Evolutionary conservation across 169 alveolate genomes (phyloP).

Genomic region (Plasmodium cynomolgi): DNA sequence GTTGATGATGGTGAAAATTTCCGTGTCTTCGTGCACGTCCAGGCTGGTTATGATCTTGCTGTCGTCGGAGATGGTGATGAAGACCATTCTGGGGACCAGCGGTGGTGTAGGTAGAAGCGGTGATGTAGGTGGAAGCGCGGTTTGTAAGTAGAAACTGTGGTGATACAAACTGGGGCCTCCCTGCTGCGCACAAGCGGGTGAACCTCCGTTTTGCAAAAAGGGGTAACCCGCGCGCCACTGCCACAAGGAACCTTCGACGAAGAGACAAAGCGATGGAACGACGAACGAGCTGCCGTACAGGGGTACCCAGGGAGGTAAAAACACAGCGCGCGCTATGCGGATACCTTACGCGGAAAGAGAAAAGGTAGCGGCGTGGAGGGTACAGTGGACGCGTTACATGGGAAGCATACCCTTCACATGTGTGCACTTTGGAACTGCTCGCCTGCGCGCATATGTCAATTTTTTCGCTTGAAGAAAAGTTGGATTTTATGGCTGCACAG

Average conservation of each 20-base stretch:
- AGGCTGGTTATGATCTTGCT: conserved; percentile 69
- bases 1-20: conserved; percentile 46
- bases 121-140: not conserved
- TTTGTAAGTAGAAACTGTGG: not conserved
- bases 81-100: conserved; percentile 25
- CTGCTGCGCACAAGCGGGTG: not conserved
- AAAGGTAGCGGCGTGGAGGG: not conserved
- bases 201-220: no score
- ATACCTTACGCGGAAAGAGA: not conserved
- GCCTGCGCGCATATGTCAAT: not conserved
- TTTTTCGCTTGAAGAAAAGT: not conserved
- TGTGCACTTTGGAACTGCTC: not conserved
- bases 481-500: not conserved
- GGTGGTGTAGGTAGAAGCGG: not conserved
- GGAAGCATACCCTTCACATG: not conserved
- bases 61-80: conserved; percentile 71
- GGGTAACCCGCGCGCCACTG: not conserved
- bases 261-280: not conserved
- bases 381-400: not conserved
- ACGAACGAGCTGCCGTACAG: not conserved
- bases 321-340: not conserved
- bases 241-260: not conserved
- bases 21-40: conserved; percentile 71
- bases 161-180: not conserved
- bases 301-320: not conserved